Percentiles rank a stretch among this genome's conserved stretches.
phyloP scores from a whole-genome alignment of 2,329 filamentous ascomycete genomes.

The Metarhizium guizhouense region DNA sequence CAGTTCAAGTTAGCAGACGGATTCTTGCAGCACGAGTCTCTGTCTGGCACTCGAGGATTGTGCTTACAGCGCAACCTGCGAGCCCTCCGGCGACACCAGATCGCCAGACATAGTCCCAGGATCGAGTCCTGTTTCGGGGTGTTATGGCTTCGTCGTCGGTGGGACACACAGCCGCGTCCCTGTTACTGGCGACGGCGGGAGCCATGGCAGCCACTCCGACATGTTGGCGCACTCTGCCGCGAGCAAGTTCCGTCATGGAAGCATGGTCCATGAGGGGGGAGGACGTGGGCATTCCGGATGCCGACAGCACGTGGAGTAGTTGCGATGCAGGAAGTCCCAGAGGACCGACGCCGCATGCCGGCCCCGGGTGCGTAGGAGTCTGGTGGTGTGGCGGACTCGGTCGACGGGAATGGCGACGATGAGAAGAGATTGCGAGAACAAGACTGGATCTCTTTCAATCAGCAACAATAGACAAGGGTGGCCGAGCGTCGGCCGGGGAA shows the following conservation, averaged over 20 bases:
- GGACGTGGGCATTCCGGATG: conserved; percentile 44
- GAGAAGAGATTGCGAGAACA: neutral
- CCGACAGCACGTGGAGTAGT: conserved; percentile 3
- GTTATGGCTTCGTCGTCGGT: conserved; percentile 39
- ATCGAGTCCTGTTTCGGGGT: conserved; percentile 47
- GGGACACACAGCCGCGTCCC: conserved; percentile 34
- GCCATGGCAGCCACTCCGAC: conserved; percentile 10
- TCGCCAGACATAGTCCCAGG: conserved; percentile 73
- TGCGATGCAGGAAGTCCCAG: conserved; percentile 8
- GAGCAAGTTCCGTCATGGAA: conserved; percentile 45
- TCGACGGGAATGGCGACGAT: neutral
- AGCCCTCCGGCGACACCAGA: conserved; percentile 81
- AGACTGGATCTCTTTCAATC: too few species aligned
- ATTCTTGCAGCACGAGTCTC: neutral
- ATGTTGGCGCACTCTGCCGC: conserved; percentile 21
- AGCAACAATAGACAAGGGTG: neutral
- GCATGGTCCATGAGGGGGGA: conserved; percentile 47
- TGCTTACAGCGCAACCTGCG: conserved; percentile 80
- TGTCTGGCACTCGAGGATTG: neutral
- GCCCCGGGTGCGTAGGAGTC: neutral
- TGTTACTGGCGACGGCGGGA: conserved; percentile 14
- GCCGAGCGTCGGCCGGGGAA: neutral
- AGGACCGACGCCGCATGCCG: conserved; percentile 12
- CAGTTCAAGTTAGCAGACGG: conserved; percentile 5
- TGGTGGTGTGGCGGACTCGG: neutral